These are phyloP conservation scores for Penicillium sclerotigenum DNA, from an alignment of 2,329 filamentous ascomycete genomes.

Conservation along the genomic window DNA sequence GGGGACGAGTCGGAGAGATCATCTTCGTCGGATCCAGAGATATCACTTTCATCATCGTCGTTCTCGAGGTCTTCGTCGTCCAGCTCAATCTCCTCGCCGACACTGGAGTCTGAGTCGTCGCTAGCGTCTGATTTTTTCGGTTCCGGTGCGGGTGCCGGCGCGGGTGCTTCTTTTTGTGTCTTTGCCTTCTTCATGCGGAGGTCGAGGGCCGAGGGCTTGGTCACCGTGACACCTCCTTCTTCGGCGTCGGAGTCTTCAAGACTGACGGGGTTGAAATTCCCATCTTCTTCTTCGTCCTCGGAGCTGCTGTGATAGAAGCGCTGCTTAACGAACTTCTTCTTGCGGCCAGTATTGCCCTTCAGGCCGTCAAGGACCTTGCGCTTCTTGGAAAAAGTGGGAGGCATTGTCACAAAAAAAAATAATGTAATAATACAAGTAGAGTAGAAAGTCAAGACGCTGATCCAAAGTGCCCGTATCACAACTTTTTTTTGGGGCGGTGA, in stretches of 20 bases:
- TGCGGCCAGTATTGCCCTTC: slow-evolving; percentile 50
- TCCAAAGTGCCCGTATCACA: slow-evolving; percentile 15
- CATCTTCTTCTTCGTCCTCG: slow-evolving; percentile 53
- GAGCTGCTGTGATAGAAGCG: slow-evolving; percentile 61
- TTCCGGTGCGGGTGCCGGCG: slow-evolving; percentile 11
- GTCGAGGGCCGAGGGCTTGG: slow-evolving; percentile 10
- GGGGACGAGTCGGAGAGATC: slow-evolving; percentile 41
- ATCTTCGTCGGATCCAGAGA: slow-evolving; percentile 40
- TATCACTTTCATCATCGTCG: slow-evolving; percentile 37
- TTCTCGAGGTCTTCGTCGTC: slow-evolving; percentile 29
- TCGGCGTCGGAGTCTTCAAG: slow-evolving; percentile 48
- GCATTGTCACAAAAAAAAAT: slow-evolving; percentile 33
- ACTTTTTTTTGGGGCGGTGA: slow-evolving; percentile 35
- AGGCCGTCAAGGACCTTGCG: slow-evolving; percentile 60
- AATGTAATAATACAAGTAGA: slow-evolving; percentile 9
- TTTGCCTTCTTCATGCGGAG: slow-evolving; percentile 18
- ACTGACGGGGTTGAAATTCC: slow-evolving; percentile 51
- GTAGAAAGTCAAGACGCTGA: neutral
- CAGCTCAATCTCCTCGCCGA: slow-evolving; percentile 32
- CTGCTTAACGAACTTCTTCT: slow-evolving; percentile 61
- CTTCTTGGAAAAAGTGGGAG: slow-evolving; percentile 47
- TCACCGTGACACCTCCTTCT: slow-evolving; percentile 19
- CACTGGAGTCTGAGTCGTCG: slow-evolving; percentile 23
- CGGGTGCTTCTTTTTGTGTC: slow-evolving; percentile 10
- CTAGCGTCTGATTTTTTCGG: slow-evolving; percentile 19